Conservation (phyloP, 768 basidiomycete genomes). For the Suillus alpinus region DNA sequence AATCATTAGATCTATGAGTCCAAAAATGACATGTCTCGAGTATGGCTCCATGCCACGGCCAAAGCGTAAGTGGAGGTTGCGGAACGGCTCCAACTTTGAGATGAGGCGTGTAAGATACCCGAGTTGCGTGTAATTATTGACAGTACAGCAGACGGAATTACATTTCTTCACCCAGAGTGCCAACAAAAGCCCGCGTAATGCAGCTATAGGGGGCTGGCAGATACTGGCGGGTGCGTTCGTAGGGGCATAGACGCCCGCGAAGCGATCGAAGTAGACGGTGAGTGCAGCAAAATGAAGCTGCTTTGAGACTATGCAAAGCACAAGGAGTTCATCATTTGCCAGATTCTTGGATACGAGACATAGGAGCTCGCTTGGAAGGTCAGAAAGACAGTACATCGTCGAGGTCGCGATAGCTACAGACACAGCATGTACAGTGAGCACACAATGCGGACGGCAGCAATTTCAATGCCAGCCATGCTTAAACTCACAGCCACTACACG, state of each 20-base stretch:
- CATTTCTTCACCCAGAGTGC: constrained; percentile 4
- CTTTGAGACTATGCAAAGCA: neutral
- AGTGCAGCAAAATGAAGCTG: constrained; percentile 2
- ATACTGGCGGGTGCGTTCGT: constrained; percentile 1
- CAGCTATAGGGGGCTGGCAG: neutral
- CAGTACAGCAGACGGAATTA: neutral
- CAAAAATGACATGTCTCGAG: neutral
- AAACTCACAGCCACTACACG: neutral
- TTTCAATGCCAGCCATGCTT: neutral
- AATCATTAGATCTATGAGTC: constrained; percentile 1
- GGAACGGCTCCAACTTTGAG: constrained; percentile 1
- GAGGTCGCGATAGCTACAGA: neutral
- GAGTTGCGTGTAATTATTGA: neutral
- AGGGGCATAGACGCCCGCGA: neutral
- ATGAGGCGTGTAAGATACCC: neutral
- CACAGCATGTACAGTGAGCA: neutral
- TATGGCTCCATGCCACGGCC: neutral
- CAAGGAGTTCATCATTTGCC: neutral
- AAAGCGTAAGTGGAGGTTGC: constrained; percentile 1
- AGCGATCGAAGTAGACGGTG: constrained; percentile 1
- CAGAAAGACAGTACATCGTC: neutral
- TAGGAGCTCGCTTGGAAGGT: constrained; percentile 1
- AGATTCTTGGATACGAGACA: neutral
- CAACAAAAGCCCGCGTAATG: neutral
- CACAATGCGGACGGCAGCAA: neutral